Evolutionary conservation across 139 green algal species (phyloP).

Genomic region (Chlorella sorokiniana): DNA sequence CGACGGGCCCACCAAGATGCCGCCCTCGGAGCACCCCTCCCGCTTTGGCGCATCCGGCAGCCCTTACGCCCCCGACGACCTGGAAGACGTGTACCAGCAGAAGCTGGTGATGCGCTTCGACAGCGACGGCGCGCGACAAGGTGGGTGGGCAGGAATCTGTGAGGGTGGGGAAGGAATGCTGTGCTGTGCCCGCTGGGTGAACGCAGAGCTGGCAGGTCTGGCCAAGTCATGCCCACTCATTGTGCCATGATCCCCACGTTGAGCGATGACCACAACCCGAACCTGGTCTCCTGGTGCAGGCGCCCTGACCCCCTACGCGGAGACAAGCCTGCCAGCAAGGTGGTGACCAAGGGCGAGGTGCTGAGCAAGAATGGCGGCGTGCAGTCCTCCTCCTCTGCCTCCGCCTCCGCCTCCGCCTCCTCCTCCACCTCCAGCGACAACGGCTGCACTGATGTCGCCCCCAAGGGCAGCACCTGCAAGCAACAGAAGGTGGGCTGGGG

Average conservation of each 20-base stretch:
- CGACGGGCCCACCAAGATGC: conserved; percentile 1
- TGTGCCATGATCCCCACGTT: background rate
- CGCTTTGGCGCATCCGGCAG: background rate
- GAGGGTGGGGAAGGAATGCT: background rate
- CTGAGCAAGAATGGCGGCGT: background rate
- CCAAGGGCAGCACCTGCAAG: conserved; percentile 7
- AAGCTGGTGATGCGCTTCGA: conserved; percentile 40
- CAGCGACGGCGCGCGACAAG: conserved; percentile 16
- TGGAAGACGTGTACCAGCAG: background rate
- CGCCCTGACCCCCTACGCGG: background rate
- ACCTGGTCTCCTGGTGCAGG: conserved; percentile 5
- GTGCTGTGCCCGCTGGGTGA: background rate
- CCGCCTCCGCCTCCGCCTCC: conserved; percentile 8
- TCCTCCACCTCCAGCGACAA: background rate
- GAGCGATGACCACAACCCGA: too few relatives aligned
- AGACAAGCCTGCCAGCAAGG: background rate
- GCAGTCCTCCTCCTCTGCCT: background rate
- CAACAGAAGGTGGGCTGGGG: conserved; percentile 5
- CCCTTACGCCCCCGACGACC: background rate
- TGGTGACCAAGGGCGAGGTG: background rate
- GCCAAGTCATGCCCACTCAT: background rate
- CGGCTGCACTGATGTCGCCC: conserved; percentile 25
- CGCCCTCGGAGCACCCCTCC: background rate
- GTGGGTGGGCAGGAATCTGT: background rate
- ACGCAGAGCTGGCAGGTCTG: background rate